phyloP scores from a whole-genome alignment of 495 filamentous ascomycete species.

The Tuber microsphaerosporum region DNA sequence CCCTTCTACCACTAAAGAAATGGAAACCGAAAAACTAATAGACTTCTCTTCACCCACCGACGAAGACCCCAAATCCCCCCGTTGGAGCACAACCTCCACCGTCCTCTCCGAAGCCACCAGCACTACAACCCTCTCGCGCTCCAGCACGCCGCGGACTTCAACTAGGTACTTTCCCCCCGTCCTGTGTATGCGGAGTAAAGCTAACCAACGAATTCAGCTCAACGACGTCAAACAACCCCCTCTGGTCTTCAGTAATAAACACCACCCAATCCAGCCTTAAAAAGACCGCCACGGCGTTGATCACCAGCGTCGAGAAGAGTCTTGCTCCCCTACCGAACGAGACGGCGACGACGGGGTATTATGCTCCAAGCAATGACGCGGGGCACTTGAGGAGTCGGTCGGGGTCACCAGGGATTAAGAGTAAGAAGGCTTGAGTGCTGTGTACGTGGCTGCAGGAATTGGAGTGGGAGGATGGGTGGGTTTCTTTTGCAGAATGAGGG shows the following conservation, averaged over 20 bases:
- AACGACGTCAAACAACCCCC: constrained; percentile 33
- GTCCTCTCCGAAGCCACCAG: constrained; percentile 15
- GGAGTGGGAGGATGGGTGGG: background rate
- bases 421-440: constrained; percentile 25
- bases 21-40: constrained; percentile 2
- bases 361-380: constrained; percentile 20
- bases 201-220: constrained; percentile 25
- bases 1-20: constrained; percentile 13
- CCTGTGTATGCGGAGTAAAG: background rate
- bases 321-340: constrained; percentile 24
- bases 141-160: constrained; percentile 37
- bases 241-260: constrained; percentile 27
- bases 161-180: constrained; percentile 29
- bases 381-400: constrained; percentile 32
- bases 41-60: constrained; percentile 14
- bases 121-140: constrained; percentile 19
- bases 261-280: constrained; percentile 29
- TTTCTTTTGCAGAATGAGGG: background rate
- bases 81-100: constrained; percentile 38
- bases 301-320: constrained; percentile 34
- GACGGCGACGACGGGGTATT: constrained; percentile 21
- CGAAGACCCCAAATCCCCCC: constrained; percentile 6
- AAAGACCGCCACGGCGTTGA: constrained; percentile 36
- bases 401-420: constrained; percentile 11
- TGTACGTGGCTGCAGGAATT: constrained; percentile 12